Evolutionary conservation across 306 rosid species (phyloP), one percentile per base, ranked within the genome.

Genomic region (Myrica gale): DNA sequence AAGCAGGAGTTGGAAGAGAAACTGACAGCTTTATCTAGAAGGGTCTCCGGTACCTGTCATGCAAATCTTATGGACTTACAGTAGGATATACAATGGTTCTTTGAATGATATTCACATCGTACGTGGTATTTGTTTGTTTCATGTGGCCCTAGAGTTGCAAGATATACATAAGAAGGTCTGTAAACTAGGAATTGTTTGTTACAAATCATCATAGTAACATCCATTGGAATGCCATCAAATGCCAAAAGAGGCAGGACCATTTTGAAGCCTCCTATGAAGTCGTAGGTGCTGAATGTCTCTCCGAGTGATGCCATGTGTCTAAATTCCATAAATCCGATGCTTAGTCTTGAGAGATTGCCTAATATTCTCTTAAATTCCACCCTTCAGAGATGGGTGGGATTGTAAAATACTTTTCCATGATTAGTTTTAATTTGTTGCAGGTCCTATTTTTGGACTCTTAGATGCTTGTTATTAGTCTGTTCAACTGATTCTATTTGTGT

Each of bases 1-100:
- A 95, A 95, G 85, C 93, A 85, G 80, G 92, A 84, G 74, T 75
- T 95, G 84, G 97, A 90, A 78, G 92, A 90, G 83, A 89, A 88
- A 76, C 87, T 95, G 67, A 75, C 82, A 76, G 85, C 85, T 68
- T 68, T 87, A 72, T 80, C 90, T 17, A 74, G 46, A 75, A 86
- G 53, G 71, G 84, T 84, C 61, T 75, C 96, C 84, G 98, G 96
- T 94, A 76, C 78, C 61, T 41, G 68, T 54, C 63, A 15, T 74
- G 23, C 75, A 42, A 65, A 46, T 73, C 79, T 75, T n/a, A 45
- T 13, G 45, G 16, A 63, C 56, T 65, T 45, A 67, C 50, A 48
- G 20, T 52, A 76, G 37, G 69, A 58, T 32, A 20, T 78, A 56
- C 66, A 42, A 50, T 17, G 55, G 62, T 67, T 9, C 17, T 23